A percentile compares a stretch with the other conserved stretches of the same genome.
Evolutionary conservation across 2,329 filamentous ascomycete genomes (phyloP).

Genomic region (Exophiala xenobiotica): DNA sequence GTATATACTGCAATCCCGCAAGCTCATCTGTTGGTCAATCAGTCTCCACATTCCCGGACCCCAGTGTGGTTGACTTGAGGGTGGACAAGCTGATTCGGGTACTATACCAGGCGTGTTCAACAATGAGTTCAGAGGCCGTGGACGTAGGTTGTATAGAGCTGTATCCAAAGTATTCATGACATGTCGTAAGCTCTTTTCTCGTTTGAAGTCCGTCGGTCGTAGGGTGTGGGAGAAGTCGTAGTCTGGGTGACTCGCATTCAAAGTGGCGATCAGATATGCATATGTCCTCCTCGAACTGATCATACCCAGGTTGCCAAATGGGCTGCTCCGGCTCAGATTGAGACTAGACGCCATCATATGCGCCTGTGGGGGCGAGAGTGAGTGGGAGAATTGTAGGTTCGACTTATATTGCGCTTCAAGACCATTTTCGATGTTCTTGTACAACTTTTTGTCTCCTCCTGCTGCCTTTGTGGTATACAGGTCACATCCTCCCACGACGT

Average conservation of each 20-base stretch:
- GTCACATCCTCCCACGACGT: constrained; percentile 90
- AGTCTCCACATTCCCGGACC: constrained; percentile 87
- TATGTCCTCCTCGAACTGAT: constrained; percentile 87
- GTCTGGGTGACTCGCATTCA: constrained; percentile 93
- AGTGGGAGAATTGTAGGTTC: constrained; percentile 79
- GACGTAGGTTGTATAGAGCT: constrained; percentile 81
- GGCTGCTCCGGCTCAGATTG: constrained; percentile 80
- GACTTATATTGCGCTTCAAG: constrained; percentile 90
- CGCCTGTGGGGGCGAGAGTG: constrained; percentile 78
- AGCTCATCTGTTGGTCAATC: constrained; percentile 90
- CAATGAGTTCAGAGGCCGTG: constrained; percentile 49
- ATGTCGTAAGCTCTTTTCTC: constrained; percentile 73
- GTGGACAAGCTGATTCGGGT: constrained; percentile 42
- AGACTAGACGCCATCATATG: constrained; percentile 64
- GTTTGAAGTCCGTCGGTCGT: constrained; percentile 83
- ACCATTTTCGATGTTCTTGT: constrained; percentile 89
- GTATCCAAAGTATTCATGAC: constrained; percentile 88
- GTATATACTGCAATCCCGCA: constrained; percentile 86
- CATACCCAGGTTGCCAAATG: constrained; percentile 87
- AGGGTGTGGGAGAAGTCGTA: constrained; percentile 96
- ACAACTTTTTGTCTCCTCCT: constrained; percentile 92
- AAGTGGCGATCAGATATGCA: constrained; percentile 91
- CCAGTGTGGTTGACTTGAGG: constrained; percentile 61
- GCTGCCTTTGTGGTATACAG: constrained; percentile 97
- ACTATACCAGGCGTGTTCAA: constrained; percentile 30